Evolutionary conservation across 305 asterid genomes (phyloP).

Genomic region (Andrographis paniculata): DNA sequence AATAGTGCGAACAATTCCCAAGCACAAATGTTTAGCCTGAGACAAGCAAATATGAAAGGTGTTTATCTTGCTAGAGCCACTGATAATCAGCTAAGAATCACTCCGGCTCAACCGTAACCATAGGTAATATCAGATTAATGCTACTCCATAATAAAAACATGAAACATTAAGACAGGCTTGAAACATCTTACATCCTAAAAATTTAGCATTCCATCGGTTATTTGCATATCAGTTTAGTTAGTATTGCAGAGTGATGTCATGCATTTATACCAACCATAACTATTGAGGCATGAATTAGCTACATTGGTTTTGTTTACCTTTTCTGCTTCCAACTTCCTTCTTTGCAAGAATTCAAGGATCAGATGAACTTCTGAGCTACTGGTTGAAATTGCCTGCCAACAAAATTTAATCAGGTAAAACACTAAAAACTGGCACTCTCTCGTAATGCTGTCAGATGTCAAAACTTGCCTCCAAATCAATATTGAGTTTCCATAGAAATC

Average conservation of each 20-base stretch:
- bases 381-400: constrained; percentile 80
- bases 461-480: constrained; percentile 86
- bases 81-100: too few species aligned
- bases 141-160: not conserved
- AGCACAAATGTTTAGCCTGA: constrained; percentile 83
- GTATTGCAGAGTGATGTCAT: not conserved
- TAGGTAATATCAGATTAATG: not conserved
- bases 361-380: constrained; percentile 83
- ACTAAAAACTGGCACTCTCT: constrained; percentile 12
- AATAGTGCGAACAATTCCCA: constrained; percentile 47
- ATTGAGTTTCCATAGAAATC: constrained; percentile 73
- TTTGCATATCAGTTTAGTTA: too few species aligned
- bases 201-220: too few species aligned
- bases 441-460: constrained; percentile 14
- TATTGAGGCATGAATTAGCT: not conserved
- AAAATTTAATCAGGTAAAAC: constrained; percentile 19
- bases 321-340: constrained; percentile 79
- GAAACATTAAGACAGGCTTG: not conserved
- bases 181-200: not conserved
- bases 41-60: constrained; percentile 17
- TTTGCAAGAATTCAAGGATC: constrained; percentile 79
- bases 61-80: constrained; percentile 12
- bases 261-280: constrained; percentile 5
- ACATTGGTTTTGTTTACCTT: constrained; percentile 41
- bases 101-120: constrained; percentile 12